A percentile compares a stretch with the other conserved stretches of the same genome.
Evolutionary conservation across 306 rosid species (phyloP).

Genomic region (Leucaena leucocephala): DNA sequence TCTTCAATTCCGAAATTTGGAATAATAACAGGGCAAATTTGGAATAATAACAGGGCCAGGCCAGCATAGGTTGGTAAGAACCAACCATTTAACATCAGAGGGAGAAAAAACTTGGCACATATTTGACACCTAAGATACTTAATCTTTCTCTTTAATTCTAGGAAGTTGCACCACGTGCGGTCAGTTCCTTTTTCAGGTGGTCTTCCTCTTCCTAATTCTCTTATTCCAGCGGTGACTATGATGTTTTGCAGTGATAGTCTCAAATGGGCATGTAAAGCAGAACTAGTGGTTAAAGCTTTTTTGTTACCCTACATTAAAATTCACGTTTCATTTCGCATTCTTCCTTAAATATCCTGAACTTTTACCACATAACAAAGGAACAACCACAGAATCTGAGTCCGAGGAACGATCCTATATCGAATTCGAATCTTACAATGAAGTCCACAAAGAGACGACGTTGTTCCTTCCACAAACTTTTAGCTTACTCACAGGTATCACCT

Average conservation of each 20-base stretch:
- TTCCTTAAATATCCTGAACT: slow-evolving; percentile 13
- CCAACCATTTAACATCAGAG: background rate
- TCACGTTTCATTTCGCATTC: slow-evolving; percentile 16
- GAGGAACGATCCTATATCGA: background rate
- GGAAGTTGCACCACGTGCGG: background rate
- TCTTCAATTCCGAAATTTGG: background rate
- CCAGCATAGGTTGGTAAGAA: slow-evolving; percentile 2
- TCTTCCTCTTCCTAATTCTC: slow-evolving; percentile 2
- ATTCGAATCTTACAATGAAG: slow-evolving; percentile 18
- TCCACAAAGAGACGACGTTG: slow-evolving; percentile 33
- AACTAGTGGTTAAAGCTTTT: background rate
- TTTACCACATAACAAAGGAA: slow-evolving; percentile 18
- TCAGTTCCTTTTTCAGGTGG: background rate
- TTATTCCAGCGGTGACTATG: slow-evolving; percentile 15
- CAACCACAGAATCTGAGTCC: slow-evolving; percentile 28
- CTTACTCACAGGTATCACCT: slow-evolving; percentile 48
- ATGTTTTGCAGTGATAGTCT: slow-evolving; percentile 20
- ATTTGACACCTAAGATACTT: background rate
- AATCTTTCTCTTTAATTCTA: background rate
- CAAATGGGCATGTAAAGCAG: slow-evolving; percentile 24
- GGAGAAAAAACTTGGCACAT: background rate
- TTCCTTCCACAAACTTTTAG: slow-evolving; percentile 18
- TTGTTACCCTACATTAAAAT: background rate
- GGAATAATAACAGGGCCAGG: background rate
- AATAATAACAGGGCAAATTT: slow-evolving; percentile 1